These are phyloP conservation scores for Populus hybrid DNA, from an alignment of 441 rosid species.

Conservation along the genomic window DNA sequence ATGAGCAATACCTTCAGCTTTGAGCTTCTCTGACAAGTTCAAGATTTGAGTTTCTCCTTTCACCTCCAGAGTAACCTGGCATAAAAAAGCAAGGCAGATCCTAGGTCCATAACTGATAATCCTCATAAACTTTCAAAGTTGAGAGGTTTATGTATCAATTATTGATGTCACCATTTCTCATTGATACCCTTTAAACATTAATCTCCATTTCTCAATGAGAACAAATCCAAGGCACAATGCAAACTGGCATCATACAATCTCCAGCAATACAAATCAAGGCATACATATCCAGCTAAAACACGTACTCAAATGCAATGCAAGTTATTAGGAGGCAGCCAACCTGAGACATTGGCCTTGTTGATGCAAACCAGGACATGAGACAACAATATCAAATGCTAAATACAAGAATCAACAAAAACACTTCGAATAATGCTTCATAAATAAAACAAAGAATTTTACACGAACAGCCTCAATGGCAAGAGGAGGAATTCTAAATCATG, in stretches of 20 bases:
- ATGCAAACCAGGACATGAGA: background rate
- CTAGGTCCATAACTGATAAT: background rate
- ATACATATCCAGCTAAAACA: background rate
- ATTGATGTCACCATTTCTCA: background rate
- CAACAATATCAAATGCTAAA: background rate
- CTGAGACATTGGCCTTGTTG: background rate
- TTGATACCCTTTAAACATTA: background rate
- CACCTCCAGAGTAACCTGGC: slow-evolving; percentile 84
- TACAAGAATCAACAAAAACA: background rate
- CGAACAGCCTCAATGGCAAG: background rate
- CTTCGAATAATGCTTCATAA: background rate
- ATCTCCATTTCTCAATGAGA: background rate
- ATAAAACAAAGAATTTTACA: background rate
- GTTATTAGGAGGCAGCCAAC: background rate
- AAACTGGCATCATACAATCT: background rate
- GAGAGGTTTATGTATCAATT: no score
- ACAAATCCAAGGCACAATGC: background rate
- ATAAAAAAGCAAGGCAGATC: background rate
- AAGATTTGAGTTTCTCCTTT: slow-evolving; percentile 77
- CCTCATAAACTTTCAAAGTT: background rate
- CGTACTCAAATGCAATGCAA: background rate
- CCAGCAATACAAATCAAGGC: background rate
- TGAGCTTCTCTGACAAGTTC: slow-evolving; percentile 75
- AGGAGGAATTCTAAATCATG: background rate
- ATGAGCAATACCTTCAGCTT: slow-evolving; percentile 59